phyloP scores from a whole-genome alignment of 2,329 filamentous ascomycete genomes.

The Dendrostoma leiphaemia region DNA sequence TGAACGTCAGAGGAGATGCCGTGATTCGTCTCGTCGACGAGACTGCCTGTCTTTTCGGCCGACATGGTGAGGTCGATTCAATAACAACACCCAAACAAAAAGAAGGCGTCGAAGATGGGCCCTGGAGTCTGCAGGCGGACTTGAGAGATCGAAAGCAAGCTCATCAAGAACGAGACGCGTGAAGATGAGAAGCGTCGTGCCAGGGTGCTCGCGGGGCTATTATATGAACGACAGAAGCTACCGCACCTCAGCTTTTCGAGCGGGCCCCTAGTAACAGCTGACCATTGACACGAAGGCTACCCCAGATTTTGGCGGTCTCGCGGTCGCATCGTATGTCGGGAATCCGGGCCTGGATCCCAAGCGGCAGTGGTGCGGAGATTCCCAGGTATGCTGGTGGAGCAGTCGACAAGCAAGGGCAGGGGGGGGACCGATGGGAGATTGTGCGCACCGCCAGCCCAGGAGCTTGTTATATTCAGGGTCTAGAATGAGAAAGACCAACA shows the following conservation, averaged over 20 bases:
- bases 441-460: neutral
- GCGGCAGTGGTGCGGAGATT: conserved; percentile 10
- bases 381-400: no score
- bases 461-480: neutral
- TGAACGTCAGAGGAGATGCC: conserved; percentile 16
- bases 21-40: conserved; percentile 13
- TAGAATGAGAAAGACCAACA: neutral
- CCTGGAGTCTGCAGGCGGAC: neutral
- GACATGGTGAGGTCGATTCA: conserved; percentile 15
- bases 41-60: conserved; percentile 11
- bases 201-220: neutral
- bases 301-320: conserved; percentile 12
- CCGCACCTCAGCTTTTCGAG: neutral
- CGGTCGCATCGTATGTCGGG: conserved; percentile 1
- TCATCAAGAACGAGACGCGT: conserved; percentile 1
- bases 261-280: conserved; percentile 1
- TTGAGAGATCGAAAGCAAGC: neutral
- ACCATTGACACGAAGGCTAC: conserved; percentile 8
- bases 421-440: neutral
- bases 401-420: neutral
- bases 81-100: no score
- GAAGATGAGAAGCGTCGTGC: neutral
- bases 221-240: conserved; percentile 7
- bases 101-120: neutral
- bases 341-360: conserved; percentile 17